A percentile compares a stretch with the other conserved stretches of the same genome.
Conservation (phyloP, 1,284 basidiomycete species). For the Moesziomyces sp. region DNA sequence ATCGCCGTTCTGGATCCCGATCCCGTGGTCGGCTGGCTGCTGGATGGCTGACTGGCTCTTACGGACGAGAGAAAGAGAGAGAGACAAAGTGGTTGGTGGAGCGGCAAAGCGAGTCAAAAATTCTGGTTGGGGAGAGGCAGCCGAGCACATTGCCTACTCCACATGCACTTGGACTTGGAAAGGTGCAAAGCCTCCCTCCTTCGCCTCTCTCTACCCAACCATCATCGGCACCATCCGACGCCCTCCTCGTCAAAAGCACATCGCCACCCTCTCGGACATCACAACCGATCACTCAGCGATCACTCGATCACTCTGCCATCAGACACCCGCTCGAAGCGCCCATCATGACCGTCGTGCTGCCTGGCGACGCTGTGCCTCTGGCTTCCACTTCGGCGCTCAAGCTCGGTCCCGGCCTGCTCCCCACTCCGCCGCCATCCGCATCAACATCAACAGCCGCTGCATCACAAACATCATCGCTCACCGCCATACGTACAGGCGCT, state of each 20-base stretch:
- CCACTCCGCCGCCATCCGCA: slow-evolving; percentile 9
- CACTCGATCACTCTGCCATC: not conserved
- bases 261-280: not conserved
- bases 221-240: too few relatives aligned
- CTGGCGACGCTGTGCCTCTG: slow-evolving; percentile 50
- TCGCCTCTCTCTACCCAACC: too few relatives aligned
- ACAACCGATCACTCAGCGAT: slow-evolving; percentile 1
- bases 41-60: too few relatives aligned
- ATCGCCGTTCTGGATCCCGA: too few relatives aligned
- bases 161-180: too few relatives aligned
- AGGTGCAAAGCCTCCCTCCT: too few relatives aligned
- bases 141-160: too few relatives aligned
- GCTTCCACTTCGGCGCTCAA: slow-evolving; percentile 33
- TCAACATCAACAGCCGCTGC: not conserved
- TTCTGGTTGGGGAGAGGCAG: too few relatives aligned
- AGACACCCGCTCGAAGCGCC: not conserved
- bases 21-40: too few relatives aligned
- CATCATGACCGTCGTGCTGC: slow-evolving; percentile 55
- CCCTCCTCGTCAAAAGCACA: not conserved
- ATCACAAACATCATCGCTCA: slow-evolving; percentile 18
- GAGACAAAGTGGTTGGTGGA: too few relatives aligned
- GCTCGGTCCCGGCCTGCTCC: slow-evolving; percentile 56
- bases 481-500: slow-evolving; percentile 45
- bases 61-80: too few relatives aligned
- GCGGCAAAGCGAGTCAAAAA: too few relatives aligned